These are phyloP conservation scores for Vigna angularis DNA, from an alignment of 306 rosid genomes.

Conservation along the genomic window DNA sequence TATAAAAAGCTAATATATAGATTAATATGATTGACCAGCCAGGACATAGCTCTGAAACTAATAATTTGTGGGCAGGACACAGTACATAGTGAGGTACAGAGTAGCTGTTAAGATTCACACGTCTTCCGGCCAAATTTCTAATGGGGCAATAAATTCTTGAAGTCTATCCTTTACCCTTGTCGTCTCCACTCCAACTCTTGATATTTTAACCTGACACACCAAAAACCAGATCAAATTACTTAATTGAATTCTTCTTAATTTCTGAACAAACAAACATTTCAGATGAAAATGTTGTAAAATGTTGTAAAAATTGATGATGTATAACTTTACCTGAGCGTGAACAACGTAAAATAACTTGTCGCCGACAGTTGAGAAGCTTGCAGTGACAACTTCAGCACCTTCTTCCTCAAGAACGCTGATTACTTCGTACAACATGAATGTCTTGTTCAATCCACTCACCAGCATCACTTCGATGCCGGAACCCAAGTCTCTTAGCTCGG, in stretches of 20 bases:
- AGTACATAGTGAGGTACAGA: not conserved
- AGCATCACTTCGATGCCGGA: conserved; percentile 61
- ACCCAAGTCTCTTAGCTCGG: conserved; percentile 62
- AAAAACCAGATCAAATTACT: not conserved
- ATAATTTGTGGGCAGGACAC: not conserved
- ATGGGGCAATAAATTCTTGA: conserved; percentile 48
- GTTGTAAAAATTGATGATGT: not conserved
- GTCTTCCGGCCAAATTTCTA: conserved; percentile 35
- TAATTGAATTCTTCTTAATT: too few species aligned
- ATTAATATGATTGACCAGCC: not conserved
- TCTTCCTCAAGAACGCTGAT: conserved; percentile 68
- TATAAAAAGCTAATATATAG: not conserved
- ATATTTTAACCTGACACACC: conserved; percentile 58
- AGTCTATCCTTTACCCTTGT: conserved; percentile 63
- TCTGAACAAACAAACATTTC: too few species aligned
- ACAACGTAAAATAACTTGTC: conserved; percentile 59
- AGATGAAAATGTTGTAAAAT: not conserved
- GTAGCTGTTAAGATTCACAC: not conserved
- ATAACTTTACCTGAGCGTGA: conserved; percentile 64
- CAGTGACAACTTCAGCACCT: conserved; percentile 73
- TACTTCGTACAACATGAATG: conserved; percentile 63
- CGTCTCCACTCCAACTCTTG: conserved; percentile 73
- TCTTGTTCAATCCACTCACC: conserved; percentile 56
- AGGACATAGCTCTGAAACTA: not conserved
- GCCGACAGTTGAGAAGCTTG: conserved; percentile 52